Conservation (phyloP, 2,329 filamentous ascomycete species). For the Botrytis elliptica region DNA sequence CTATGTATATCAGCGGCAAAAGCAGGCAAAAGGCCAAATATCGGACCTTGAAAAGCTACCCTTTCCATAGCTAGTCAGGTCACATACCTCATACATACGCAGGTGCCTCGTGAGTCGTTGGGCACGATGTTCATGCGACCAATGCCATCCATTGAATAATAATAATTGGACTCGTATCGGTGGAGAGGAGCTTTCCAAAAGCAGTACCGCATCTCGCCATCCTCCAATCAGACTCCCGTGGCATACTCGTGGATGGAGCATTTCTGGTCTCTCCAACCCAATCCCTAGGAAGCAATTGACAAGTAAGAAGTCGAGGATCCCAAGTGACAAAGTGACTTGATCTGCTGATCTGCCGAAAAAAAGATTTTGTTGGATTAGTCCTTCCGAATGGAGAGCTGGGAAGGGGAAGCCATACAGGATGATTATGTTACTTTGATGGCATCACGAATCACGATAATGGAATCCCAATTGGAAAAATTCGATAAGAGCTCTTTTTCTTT, state of each 20-base stretch:
- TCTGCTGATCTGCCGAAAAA: constrained; percentile 14
- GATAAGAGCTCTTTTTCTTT: constrained; percentile 12
- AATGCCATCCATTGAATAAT: constrained; percentile 5
- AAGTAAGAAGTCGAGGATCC: constrained; percentile 11
- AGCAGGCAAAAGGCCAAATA: constrained; percentile 2
- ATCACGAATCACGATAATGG: background rate
- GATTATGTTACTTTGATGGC: background rate
- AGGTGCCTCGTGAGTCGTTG: background rate
- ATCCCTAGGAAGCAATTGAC: constrained; percentile 8
- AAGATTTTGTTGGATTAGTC: background rate
- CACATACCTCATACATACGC: background rate
- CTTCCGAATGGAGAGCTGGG: background rate
- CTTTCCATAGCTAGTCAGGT: background rate
- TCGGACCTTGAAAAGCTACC: constrained; percentile 3
- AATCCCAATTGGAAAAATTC: background rate
- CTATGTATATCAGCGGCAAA: background rate
- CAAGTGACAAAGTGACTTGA: constrained; percentile 8
- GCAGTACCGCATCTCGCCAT: background rate
- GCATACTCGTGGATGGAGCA: background rate
- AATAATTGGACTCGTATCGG: background rate
- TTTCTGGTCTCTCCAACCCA: background rate
- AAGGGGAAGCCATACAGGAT: background rate
- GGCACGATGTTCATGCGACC: constrained; percentile 9
- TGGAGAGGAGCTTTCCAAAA: background rate
- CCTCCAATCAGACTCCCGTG: background rate